Base-by-base conservation (phyloP, 768 basidiomycete species). In the Lactifluus pinguis region DNA sequence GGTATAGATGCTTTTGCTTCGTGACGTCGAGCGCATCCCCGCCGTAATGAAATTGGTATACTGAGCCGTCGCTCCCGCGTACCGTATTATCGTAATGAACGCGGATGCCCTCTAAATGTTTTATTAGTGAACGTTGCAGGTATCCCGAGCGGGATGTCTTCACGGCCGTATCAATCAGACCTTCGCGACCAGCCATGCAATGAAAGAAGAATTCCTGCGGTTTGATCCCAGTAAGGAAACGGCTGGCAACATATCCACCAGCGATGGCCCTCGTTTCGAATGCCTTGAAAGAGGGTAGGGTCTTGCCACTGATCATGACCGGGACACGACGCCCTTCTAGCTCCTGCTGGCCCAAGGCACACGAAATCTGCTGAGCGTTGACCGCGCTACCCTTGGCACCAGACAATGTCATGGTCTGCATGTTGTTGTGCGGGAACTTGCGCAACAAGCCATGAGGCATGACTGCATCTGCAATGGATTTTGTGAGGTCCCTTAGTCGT, bases 121-220 rank as follows among this genome's bases (percentile, higher is more conserved):
- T 99, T 79, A 99, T 95, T 66, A 99, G 78, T 76, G 97, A 98
- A 50, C 97, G 84, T 72, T 99, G 97, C 19, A 99, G 82, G 73
- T 99, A 99, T 19, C 97, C 97, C 4, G 97, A 98, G 57, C 97
- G 93, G 64, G 89, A 92, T 4, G 97, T 99, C 77, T 99, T 99
- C 72, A 99, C 95, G 41, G 97, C 97, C 6, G 97, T 99, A 70
- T 99, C 97, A 69, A 99, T 99, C 42, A 99, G 81, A 69, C 97
- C 97, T 77, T 99, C 97, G 67, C 97, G 84, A 55, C 97, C 97
- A 60, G 97, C 97, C 97, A 99, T 99, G 71, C 97, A 98, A 75
- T 99, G 97, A 80, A 99, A 99, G 77, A 97, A 99, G 75, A 98
- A 99, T 72, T 99, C 97, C 71, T 99, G 97, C 0, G 97, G 97